A percentile compares a stretch with the other conserved stretches of the same genome.
These are phyloP conservation scores for Aspergillus sp. DNA, from an alignment of 2,329 filamentous ascomycete species.

Conservation along the genomic window DNA sequence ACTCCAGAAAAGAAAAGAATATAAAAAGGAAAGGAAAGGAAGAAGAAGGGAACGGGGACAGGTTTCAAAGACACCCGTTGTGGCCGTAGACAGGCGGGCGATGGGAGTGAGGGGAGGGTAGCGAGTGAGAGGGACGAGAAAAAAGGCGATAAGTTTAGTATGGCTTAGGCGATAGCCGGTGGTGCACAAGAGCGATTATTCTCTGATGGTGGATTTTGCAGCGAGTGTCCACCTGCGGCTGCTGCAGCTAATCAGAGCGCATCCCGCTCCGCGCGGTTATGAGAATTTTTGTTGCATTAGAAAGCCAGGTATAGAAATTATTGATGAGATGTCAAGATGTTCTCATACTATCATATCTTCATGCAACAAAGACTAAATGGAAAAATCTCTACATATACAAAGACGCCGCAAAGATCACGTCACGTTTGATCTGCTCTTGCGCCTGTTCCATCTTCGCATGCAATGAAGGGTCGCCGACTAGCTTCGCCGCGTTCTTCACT, in stretches of 20 bases:
- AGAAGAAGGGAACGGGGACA: constrained; percentile 1
- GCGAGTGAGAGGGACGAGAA: constrained; percentile 11
- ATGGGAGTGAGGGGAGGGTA: constrained; percentile 8
- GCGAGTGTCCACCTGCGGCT: constrained; percentile 18
- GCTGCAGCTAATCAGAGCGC: constrained; percentile 18
- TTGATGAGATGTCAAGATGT: no score
- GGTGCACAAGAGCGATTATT: constrained; percentile 1
- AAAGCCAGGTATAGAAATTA: no score
- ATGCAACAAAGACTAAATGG: not conserved
- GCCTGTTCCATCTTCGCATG: constrained; percentile 96
- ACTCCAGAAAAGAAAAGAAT: constrained; percentile 7
- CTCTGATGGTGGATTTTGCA: constrained; percentile 16
- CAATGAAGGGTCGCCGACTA: constrained; percentile 86
- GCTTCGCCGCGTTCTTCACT: constrained; percentile 91
- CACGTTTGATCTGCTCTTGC: constrained; percentile 95
- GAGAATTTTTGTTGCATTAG: constrained; percentile 2
- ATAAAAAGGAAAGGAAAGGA: not conserved
- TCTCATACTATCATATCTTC: no score
- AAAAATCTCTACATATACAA: constrained; percentile 61
- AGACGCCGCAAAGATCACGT: constrained; percentile 83
- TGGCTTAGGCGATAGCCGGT: constrained; percentile 1
- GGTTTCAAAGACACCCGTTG: constrained; percentile 2
- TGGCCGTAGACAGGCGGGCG: constrained; percentile 1
- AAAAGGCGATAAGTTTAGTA: constrained; percentile 1
- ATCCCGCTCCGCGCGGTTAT: constrained; percentile 16